Conservation (phyloP, 2,329 filamentous ascomycete genomes). For the Arthrinium puccinioides region DNA sequence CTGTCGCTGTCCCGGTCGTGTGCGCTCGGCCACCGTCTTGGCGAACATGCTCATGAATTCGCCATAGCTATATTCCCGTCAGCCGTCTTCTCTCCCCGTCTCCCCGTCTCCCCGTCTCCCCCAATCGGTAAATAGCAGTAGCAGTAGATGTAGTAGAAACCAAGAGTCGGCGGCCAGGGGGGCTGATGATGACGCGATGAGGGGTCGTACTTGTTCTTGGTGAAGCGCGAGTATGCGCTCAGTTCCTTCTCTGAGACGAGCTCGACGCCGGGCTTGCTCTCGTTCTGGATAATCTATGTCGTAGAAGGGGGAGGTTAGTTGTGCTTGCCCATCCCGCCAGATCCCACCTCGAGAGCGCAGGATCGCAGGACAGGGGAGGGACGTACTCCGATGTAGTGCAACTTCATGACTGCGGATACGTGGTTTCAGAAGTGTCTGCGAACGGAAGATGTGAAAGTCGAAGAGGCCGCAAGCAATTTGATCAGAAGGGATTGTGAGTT, state of each 20-base stretch:
- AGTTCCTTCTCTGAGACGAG: constrained; percentile 72
- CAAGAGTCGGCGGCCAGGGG: too few relatives aligned
- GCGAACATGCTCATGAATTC: constrained; percentile 78
- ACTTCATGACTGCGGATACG: too few relatives aligned
- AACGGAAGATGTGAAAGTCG: not conserved
- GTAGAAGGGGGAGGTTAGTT: constrained; percentile 7
- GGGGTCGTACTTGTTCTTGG: constrained; percentile 52
- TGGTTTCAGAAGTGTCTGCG: not conserved
- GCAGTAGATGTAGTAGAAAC: too few relatives aligned
- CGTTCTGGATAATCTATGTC: constrained; percentile 71
- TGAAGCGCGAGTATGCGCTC: constrained; percentile 73
- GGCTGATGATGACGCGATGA: too few relatives aligned
- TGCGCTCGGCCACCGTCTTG: constrained; percentile 82
- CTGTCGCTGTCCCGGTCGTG: constrained; percentile 71
- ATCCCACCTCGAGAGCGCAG: too few relatives aligned
- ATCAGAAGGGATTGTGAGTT: too few relatives aligned
- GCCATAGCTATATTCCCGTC: constrained; percentile 33
- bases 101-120: constrained; percentile 2
- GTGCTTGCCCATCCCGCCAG: not conserved
- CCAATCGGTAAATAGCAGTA: not conserved
- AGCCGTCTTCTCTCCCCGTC: constrained; percentile 6
- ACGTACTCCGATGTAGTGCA: constrained; percentile 80
- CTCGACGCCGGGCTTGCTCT: constrained; percentile 67
- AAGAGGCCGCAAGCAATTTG: too few relatives aligned
- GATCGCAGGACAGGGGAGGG: constrained; percentile 6